Base-by-base conservation (phyloP, 2,329 filamentous ascomycete genomes). In the Neonectria punicea region DNA sequence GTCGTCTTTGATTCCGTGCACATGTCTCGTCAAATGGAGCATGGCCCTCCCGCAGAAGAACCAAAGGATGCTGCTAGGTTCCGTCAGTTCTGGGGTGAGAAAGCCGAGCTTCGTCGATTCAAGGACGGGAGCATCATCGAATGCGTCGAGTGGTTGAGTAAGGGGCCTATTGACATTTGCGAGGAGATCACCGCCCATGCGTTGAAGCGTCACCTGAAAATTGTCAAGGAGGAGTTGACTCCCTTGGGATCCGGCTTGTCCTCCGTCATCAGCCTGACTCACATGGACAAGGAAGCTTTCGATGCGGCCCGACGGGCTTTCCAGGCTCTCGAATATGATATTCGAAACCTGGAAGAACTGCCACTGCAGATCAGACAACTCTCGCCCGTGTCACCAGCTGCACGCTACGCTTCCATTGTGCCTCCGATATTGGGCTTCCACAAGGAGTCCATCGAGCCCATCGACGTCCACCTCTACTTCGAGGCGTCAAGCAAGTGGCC, bases 401-500 rank as follows among this genome's bases (percentile, higher is more conserved):
- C 97, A 8, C 90, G 95, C 44, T 95, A 92, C 69, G 83, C 93
- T 1, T 93, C 91, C 0, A 78, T 92, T 9, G 70, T 78, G 5
- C 73, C 76, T 14, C 80, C 80, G 0, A 65, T 68, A 25, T 78
- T 84, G 43, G 81, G 81, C 25, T 82, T 84, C 14, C 80, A 81
- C 54, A 83, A 82, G 20, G 80, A 79, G 1, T 72, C 79, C 18
- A 73, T 83, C 58, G 76, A 78, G 28, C 91, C 93, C 0, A 91
- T 94, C 70, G 90, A 97, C 70, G 87, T 97, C 34, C 87, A 94
- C 46, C 85, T 99, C 53, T 94, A 95, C 75, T 98, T 99, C 72
- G 96, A 99, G 80, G 93, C 92, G 5, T 98, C 96, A 7, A 91
- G 90, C 50, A 91, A 93, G 71, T 99, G 96, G 96, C 96, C 96